phyloP scores from a whole-genome alignment of 768 basidiomycete species.

The Paxillus involutus region DNA sequence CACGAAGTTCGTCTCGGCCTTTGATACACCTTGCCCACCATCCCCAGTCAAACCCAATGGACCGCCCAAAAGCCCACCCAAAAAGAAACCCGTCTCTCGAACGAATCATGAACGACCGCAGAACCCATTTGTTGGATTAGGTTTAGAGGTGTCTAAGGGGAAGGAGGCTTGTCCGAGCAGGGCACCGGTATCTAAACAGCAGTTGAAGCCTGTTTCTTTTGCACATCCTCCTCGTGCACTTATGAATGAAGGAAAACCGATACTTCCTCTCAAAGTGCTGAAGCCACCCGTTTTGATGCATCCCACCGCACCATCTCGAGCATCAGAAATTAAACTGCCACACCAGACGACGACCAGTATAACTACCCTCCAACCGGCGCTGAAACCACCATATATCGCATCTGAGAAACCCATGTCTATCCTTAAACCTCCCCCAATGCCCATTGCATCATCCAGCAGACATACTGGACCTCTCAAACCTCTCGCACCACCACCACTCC shows the following conservation, averaged over 20 bases:
- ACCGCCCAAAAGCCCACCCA: not conserved
- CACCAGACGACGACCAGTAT: constrained; percentile 3
- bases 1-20: constrained; percentile 28
- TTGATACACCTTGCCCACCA: constrained; percentile 10
- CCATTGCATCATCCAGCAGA: constrained; percentile 14
- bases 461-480: constrained; percentile 18
- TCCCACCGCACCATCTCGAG: not conserved
- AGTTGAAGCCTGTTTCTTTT: constrained; percentile 6
- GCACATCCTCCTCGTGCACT: constrained; percentile 1
- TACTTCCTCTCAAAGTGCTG: constrained; percentile 12
- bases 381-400: constrained; percentile 5
- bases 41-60: not conserved
- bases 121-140: constrained; percentile 20
- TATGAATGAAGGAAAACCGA: not conserved
- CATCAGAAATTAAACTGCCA: not conserved
- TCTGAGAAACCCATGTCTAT: constrained; percentile 21
- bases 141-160: not conserved
- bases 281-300: constrained; percentile 15
- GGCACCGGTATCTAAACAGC: constrained; percentile 4
- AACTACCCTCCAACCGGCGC: constrained; percentile 3
- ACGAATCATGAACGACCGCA: constrained; percentile 13
- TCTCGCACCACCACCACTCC: constrained; percentile 30
- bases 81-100: constrained; percentile 4
- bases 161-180: constrained; percentile 11
- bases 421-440: constrained; percentile 29